These are phyloP conservation scores for Pythium brachiatum DNA, from an alignment of 352 stramenopile genomes.

Conservation along the genomic window DNA sequence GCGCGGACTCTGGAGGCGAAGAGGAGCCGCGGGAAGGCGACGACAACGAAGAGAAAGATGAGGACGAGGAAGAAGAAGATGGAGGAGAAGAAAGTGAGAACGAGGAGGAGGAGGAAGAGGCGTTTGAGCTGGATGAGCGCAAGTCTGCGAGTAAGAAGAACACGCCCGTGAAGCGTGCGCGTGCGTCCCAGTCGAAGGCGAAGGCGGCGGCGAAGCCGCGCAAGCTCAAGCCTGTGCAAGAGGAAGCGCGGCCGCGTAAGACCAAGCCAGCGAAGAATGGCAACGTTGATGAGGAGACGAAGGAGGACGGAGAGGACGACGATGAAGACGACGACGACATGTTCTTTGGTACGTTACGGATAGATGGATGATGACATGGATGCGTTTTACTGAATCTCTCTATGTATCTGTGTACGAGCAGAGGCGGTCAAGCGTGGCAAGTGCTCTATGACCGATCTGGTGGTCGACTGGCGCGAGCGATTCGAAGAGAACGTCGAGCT, in stretches of 20 bases:
- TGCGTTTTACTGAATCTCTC: not conserved
- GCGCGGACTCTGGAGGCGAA: slow-evolving; percentile 8
- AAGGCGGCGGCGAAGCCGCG: slow-evolving; percentile 18
- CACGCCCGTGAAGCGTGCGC: not conserved
- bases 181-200: slow-evolving; percentile 7
- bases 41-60: slow-evolving; percentile 25
- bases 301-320: slow-evolving; percentile 18
- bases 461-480: slow-evolving; percentile 65
- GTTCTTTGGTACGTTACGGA: slow-evolving; percentile 28
- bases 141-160: slow-evolving; percentile 21
- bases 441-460: slow-evolving; percentile 44
- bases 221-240: slow-evolving; percentile 35
- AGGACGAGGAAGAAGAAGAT: slow-evolving; percentile 49
- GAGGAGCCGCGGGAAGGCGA: slow-evolving; percentile 26
- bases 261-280: not conserved
- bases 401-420: slow-evolving; percentile 22
- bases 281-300: slow-evolving; percentile 6
- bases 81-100: slow-evolving; percentile 19
- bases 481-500: slow-evolving; percentile 59
- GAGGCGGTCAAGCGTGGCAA: slow-evolving; percentile 59
- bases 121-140: slow-evolving; percentile 28
- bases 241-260: slow-evolving; percentile 27
- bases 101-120: slow-evolving; percentile 26
- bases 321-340: slow-evolving; percentile 21
- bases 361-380: not conserved